Conservation (phyloP, 371 early-diverging fungal genomes). For the Funneliformis caledonium region DNA sequence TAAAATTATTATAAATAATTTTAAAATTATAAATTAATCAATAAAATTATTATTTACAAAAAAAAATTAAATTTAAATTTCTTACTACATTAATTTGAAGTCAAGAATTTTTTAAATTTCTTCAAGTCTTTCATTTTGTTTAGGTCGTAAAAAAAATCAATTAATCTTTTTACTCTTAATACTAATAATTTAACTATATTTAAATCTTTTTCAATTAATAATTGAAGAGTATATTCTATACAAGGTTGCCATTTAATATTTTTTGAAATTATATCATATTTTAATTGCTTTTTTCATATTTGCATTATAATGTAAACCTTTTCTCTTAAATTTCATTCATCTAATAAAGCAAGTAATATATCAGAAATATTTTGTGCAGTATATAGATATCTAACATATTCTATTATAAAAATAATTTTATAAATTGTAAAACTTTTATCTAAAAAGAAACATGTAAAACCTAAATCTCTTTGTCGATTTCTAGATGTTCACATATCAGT, state of each 20-base stretch:
- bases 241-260: neutral
- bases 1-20: too few species aligned
- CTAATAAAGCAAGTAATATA: neutral
- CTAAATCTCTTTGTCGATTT: neutral
- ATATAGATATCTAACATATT: neutral
- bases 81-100: too few species aligned
- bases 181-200: neutral
- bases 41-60: too few species aligned
- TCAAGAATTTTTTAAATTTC: neutral
- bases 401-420: neutral
- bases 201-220: slow-evolving; percentile 2
- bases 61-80: too few species aligned
- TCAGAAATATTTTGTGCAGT: neutral
- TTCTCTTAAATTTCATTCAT: neutral
- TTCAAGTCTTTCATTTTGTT: neutral
- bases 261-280: neutral
- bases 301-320: neutral
- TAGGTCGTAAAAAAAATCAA: slow-evolving; percentile 8
- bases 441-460: neutral
- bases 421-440: neutral
- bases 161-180: neutral
- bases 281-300: slow-evolving; percentile 16
- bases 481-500: neutral
- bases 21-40: too few species aligned
- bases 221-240: slow-evolving; percentile 13